These are phyloP conservation scores for Fusarium illudens DNA, from an alignment of 2,329 filamentous ascomycete genomes.

Conservation along the genomic window DNA sequence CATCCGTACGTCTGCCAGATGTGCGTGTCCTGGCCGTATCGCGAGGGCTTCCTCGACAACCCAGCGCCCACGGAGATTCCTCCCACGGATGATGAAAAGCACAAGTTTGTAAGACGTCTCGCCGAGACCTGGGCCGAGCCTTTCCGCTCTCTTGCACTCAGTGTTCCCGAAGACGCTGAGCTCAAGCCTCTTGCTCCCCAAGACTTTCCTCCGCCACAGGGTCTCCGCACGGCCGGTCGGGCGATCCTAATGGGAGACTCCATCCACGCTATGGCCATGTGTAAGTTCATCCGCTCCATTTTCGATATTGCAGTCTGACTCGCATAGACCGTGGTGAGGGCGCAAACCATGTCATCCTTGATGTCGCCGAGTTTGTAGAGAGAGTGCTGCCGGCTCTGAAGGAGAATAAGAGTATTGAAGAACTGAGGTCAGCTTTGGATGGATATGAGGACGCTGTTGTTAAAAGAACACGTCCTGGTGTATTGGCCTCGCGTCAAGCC, in stretches of 20 bases:
- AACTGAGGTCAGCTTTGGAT: slow-evolving; percentile 44
- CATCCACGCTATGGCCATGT: slow-evolving; percentile 68
- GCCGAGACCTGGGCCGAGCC: slow-evolving; percentile 59
- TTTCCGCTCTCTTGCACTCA: slow-evolving; percentile 53
- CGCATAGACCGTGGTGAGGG: slow-evolving; percentile 63
- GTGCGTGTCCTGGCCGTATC: slow-evolving; percentile 60
- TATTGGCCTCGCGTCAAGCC: slow-evolving; percentile 60
- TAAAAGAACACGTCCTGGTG: slow-evolving; percentile 53
- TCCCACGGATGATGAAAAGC: slow-evolving; percentile 47
- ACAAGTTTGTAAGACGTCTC: slow-evolving; percentile 54
- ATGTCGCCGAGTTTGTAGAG: slow-evolving; percentile 56
- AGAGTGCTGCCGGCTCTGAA: slow-evolving; percentile 37
- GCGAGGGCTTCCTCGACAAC: slow-evolving; percentile 46
- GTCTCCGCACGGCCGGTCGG: slow-evolving; percentile 49
- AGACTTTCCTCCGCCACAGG: slow-evolving; percentile 56
- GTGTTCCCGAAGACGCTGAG: slow-evolving; percentile 52
- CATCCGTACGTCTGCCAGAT: slow-evolving; percentile 58
- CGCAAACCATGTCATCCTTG: slow-evolving; percentile 64
- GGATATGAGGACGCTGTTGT: slow-evolving; percentile 57
- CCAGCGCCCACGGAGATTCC: slow-evolving; percentile 52
- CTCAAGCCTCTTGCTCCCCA: slow-evolving; percentile 56
- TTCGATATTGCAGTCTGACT: not conserved
- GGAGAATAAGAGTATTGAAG: not conserved
- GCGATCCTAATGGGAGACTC: slow-evolving; percentile 63
- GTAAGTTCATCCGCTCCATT: slow-evolving; percentile 48